phyloP scores from a whole-genome alignment of 306 rosid genomes.

The Alnus glutinosa region DNA sequence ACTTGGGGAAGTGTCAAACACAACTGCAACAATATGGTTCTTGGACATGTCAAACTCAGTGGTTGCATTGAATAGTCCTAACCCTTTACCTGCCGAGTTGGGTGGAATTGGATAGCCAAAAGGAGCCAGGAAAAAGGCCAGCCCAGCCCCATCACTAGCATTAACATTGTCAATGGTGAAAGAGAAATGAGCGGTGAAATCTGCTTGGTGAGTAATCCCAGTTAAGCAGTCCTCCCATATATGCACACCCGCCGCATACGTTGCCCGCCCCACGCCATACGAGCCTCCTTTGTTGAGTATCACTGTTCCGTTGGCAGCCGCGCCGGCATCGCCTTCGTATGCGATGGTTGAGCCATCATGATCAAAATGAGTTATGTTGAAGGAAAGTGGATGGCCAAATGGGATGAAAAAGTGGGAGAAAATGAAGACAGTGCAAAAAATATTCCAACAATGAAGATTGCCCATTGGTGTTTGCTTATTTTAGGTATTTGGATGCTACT shows the following conservation, averaged over 20 bases:
- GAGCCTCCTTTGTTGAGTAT: neutral
- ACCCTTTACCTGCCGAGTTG: conserved; percentile 16
- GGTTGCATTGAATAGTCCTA: conserved; percentile 22
- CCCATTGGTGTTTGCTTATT: too few relatives aligned
- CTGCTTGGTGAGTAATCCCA: neutral
- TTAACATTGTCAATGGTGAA: conserved; percentile 8
- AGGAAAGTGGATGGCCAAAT: neutral
- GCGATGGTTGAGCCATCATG: neutral
- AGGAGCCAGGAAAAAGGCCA: conserved; percentile 30
- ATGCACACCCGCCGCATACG: neutral
- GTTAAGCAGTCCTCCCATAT: conserved; percentile 22
- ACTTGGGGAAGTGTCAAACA: conserved; percentile 25
- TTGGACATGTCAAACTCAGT: neutral
- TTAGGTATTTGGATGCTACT: neutral
- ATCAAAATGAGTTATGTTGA: neutral
- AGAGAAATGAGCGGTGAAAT: conserved; percentile 24
- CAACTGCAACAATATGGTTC: conserved; percentile 25
- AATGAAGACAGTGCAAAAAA: neutral
- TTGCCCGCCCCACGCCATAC: neutral
- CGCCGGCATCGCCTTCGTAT: conserved; percentile 1
- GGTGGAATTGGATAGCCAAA: neutral
- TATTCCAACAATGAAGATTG: neutral
- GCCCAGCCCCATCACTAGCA: neutral
- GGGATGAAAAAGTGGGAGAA: neutral
- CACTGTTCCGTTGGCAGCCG: neutral